phyloP scores from a whole-genome alignment of 2,329 filamentous ascomycete genomes.

The Diaporthe nobilis region DNA sequence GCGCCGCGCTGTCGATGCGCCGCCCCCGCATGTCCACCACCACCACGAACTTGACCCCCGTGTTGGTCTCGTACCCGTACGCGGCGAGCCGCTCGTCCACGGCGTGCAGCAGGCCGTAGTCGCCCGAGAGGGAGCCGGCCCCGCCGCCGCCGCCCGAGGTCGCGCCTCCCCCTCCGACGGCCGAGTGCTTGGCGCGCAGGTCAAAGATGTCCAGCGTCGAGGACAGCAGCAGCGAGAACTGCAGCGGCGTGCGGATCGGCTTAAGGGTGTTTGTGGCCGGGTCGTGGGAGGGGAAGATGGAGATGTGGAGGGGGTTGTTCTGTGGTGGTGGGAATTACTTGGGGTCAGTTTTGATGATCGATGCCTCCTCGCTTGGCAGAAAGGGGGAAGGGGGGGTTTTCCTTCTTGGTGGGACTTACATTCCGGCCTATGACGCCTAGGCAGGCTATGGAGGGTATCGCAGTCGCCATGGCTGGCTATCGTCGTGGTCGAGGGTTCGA shows the following conservation, averaged over 20 bases:
- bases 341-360: background rate
- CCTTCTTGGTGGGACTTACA: slow-evolving; percentile 63
- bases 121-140: slow-evolving; percentile 73
- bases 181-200: slow-evolving; percentile 76
- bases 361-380: background rate
- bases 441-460: slow-evolving; percentile 87
- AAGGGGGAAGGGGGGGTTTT: too few species aligned
- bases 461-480: slow-evolving; percentile 64
- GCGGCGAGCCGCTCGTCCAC: slow-evolving; percentile 93
- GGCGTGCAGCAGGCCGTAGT: slow-evolving; percentile 92
- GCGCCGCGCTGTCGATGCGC: slow-evolving; percentile 55
- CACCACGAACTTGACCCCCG: slow-evolving; percentile 90
- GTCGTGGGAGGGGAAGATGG: slow-evolving; percentile 85
- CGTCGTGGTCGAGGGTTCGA: background rate
- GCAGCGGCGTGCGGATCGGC: slow-evolving; percentile 80
- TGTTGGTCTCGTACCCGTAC: slow-evolving; percentile 98
- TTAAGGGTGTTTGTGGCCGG: slow-evolving; percentile 62
- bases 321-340: slow-evolving; percentile 53
- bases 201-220: slow-evolving; percentile 95
- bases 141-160: slow-evolving; percentile 61
- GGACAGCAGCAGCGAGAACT: slow-evolving; percentile 92
- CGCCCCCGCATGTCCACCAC: slow-evolving; percentile 92
- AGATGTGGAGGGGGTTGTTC: slow-evolving; percentile 97
- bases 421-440: slow-evolving; percentile 95
- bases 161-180: background rate